Evolutionary conservation across 257 asterid genomes (phyloP).

Genomic region (Capsicum chinense): DNA sequence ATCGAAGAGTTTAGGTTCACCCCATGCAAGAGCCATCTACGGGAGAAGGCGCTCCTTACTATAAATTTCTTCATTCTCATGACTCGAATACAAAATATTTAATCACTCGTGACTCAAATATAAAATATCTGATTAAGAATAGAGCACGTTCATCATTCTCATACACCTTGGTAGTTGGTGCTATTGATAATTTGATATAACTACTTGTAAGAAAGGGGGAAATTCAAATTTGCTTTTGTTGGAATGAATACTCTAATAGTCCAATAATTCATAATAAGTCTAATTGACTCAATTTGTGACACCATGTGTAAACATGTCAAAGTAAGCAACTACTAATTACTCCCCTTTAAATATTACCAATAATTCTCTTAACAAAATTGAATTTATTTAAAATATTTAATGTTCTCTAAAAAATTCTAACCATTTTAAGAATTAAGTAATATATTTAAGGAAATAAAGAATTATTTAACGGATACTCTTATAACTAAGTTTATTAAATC

Average conservation of each 20-base stretch:
- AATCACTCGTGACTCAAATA: background rate
- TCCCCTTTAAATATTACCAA: background rate
- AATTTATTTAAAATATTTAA: background rate
- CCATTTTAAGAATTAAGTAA: background rate
- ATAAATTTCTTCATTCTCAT: background rate
- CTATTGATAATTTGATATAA: background rate
- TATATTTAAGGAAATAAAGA: background rate
- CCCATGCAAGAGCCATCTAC: rapidly evolving
- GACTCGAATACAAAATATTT: background rate
- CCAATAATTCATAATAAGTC: background rate
- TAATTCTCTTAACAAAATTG: background rate
- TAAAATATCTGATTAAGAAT: too few relatives aligned
- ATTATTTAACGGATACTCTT: background rate
- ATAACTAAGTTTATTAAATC: background rate
- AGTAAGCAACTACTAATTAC: background rate
- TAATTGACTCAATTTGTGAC: background rate
- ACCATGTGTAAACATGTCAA: background rate
- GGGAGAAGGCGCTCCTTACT: rapidly evolving
- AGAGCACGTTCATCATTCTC: too few relatives aligned
- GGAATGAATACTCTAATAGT: background rate
- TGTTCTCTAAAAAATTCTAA: too few relatives aligned
- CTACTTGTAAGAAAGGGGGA: background rate
- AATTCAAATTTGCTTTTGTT: background rate
- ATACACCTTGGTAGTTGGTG: background rate
- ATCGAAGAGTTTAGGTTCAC: rapidly evolving